These are phyloP conservation scores for Stereum hirsutum DNA, from an alignment of 1,284 basidiomycete genomes.

Conservation along the genomic window DNA sequence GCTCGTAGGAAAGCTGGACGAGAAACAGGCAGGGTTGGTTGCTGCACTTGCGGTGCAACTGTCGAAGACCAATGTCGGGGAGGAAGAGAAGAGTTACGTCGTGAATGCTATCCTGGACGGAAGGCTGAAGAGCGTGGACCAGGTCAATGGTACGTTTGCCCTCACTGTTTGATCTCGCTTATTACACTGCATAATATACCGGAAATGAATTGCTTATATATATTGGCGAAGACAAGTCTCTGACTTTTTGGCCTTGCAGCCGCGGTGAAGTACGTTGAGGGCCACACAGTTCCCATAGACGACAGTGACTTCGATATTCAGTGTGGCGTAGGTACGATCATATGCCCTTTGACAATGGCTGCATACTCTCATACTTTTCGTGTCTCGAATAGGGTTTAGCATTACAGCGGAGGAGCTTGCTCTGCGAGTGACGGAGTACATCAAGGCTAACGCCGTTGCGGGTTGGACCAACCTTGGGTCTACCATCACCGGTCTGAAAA, in stretches of 20 bases:
- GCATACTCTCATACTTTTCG: neutral
- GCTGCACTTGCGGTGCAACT: conserved; percentile 63
- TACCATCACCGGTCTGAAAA: conserved; percentile 66
- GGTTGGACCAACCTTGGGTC: conserved; percentile 75
- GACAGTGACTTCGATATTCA: conserved; percentile 70
- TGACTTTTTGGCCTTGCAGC: conserved; percentile 32
- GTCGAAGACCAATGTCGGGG: conserved; percentile 36
- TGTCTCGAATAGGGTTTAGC: conserved; percentile 53
- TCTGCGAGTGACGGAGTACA: conserved; percentile 51
- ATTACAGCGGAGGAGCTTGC: conserved; percentile 69
- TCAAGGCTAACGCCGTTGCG: conserved; percentile 42
- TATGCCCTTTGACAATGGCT: neutral
- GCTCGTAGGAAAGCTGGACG: conserved; percentile 52
- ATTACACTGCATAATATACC: too few species aligned
- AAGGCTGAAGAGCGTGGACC: conserved; percentile 76
- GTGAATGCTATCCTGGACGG: conserved; percentile 64
- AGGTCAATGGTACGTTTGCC: conserved; percentile 64
- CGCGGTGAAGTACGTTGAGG: conserved; percentile 72
- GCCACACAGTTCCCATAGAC: conserved; percentile 53
- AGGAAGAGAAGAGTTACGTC: conserved; percentile 57
- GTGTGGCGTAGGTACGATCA: conserved; percentile 80
- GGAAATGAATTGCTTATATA: neutral
- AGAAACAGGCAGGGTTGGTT: conserved; percentile 74
- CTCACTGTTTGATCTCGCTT: neutral
- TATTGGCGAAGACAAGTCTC: neutral